Percentiles rank a stretch among this genome's conserved stretches.
These are phyloP conservation scores for Tetraselmis chui DNA, from an alignment of 139 green algal species.

Conservation along the genomic window DNA sequence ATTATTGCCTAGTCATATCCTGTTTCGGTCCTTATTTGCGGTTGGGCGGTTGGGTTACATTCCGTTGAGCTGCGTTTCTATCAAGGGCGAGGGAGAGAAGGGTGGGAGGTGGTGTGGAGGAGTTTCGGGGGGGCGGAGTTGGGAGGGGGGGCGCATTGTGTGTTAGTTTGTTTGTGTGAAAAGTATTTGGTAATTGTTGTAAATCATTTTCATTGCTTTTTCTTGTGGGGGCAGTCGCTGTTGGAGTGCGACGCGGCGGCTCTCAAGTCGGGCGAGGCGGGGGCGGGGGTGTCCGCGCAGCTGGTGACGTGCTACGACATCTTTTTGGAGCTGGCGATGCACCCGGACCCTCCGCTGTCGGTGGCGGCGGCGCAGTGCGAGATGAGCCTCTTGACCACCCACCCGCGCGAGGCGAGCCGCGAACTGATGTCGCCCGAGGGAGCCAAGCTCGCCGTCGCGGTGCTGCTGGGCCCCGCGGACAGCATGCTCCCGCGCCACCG, in stretches of 20 bases:
- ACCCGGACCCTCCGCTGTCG: not conserved
- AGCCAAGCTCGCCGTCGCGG: not conserved
- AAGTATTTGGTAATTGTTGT: too few species aligned
- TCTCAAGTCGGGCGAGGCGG: not conserved
- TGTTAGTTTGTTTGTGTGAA: too few species aligned
- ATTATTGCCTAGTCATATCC: too few species aligned
- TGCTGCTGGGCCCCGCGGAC: not conserved
- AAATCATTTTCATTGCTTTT: too few species aligned
- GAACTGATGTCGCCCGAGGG: not conserved
- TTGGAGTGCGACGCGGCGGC: not conserved
- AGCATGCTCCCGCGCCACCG: not conserved
- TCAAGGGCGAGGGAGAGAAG: too few species aligned
- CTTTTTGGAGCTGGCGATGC: not conserved
- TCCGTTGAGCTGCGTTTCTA: too few species aligned
- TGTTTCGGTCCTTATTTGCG: too few species aligned
- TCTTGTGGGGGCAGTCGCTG: not conserved
- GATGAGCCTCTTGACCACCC: not conserved
- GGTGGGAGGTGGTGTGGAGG: too few species aligned
- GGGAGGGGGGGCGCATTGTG: too few species aligned
- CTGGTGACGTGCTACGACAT: not conserved
- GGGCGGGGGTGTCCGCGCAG: not conserved
- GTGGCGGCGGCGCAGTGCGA: not conserved
- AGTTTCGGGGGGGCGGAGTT: too few species aligned
- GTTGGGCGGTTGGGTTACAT: too few species aligned
- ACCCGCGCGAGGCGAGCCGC: not conserved